phyloP scores from a whole-genome alignment of 129 eudicot species.

The Erigeron canadensis region DNA sequence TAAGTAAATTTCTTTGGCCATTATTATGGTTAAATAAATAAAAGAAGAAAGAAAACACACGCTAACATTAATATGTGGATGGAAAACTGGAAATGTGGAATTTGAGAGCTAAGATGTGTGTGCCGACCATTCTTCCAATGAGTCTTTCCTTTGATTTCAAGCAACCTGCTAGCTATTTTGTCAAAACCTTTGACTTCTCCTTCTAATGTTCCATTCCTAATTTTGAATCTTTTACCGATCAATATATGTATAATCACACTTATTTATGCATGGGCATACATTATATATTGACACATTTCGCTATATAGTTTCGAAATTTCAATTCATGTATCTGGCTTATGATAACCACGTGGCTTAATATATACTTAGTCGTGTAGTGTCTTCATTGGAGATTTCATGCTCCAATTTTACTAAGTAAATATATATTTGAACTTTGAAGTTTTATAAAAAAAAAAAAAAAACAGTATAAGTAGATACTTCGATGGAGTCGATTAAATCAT shows the following conservation, averaged over 20 bases:
- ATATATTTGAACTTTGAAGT: too few species aligned
- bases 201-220: not conserved
- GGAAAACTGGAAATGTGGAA: not conserved
- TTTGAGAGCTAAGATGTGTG: constrained; percentile 17
- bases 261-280: not conserved
- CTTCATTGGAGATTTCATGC: too few species aligned
- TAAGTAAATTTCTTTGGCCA: too few species aligned
- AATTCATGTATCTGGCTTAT: not conserved
- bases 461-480: too few species aligned
- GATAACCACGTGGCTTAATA: not conserved
- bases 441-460: too few species aligned
- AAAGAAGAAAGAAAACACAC: constrained; percentile 7
- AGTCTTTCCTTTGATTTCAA: constrained; percentile 30
- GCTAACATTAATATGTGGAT: not conserved
- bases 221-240: not conserved
- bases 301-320: not conserved
- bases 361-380: not conserved
- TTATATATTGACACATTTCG: too few species aligned
- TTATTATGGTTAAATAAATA: not conserved
- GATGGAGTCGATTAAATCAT: not conserved
- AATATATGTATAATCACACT: not conserved
- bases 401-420: too few species aligned
- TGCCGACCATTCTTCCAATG: constrained; percentile 35
- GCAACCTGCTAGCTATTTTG: constrained; percentile 21
- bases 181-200: constrained; percentile 31